These are phyloP conservation scores for Penicillium brasilianum DNA, from an alignment of 2,329 filamentous ascomycete species.

Conservation along the genomic window DNA sequence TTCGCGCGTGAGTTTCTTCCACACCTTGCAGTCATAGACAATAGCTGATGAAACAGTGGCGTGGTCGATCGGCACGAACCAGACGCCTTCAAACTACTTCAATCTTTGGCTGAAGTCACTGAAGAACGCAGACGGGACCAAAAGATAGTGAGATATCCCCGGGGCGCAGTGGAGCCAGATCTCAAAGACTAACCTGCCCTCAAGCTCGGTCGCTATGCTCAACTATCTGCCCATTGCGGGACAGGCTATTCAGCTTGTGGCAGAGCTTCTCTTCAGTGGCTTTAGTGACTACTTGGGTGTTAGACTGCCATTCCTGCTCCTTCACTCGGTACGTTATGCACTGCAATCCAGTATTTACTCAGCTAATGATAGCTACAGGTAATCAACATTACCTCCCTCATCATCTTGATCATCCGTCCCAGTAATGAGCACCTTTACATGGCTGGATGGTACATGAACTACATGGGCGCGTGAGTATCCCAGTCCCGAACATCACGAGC, in stretches of 20 bases:
- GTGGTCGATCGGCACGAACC: neutral
- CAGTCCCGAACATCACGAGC: neutral
- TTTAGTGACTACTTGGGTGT: neutral
- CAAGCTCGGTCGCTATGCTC: slow-evolving; percentile 3
- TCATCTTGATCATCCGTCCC: neutral
- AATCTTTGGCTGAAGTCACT: slow-evolving; percentile 1
- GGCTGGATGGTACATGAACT: slow-evolving; percentile 1
- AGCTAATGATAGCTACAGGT: neutral
- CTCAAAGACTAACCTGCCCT: neutral
- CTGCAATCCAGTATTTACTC: neutral
- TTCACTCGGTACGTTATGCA: neutral
- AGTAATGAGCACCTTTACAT: neutral
- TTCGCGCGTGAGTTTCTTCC: neutral
- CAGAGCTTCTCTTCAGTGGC: neutral
- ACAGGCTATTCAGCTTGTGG: neutral
- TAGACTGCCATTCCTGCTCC: neutral
- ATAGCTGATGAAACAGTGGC: neutral
- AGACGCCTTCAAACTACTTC: neutral
- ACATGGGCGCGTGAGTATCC: neutral
- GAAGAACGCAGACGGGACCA: neutral
- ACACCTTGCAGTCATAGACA: neutral
- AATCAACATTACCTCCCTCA: neutral
- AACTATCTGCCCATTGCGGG: neutral
- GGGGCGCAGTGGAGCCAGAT: neutral
- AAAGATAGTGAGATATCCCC: neutral